Base-by-base conservation (phyloP, 2,329 filamentous ascomycete species). In the Colletotrichum agaves region DNA sequence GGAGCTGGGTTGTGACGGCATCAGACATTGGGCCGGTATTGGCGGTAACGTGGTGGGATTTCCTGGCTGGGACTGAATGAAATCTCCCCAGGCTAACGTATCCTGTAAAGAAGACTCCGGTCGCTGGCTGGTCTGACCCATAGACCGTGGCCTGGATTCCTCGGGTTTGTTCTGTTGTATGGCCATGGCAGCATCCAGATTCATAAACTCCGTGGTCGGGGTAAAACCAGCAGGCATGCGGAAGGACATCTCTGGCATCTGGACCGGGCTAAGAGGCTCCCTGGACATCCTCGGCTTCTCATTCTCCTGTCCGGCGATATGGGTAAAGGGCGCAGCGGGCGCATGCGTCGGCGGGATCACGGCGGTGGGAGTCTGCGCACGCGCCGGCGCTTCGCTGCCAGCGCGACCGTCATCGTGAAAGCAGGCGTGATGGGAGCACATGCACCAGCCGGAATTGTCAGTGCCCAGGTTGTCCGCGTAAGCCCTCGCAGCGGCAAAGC, bases 371-470 rank as follows among this genome's bases (percentile, higher is more conserved):
- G 56, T 50, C 11, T 37, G 35, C 47, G 58, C 41, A 8, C 69
- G 17, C 39, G 67, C 67, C 3, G 73, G 71, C 1, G 67, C 59
- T 64, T 78, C 76, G 56, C 70, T 67, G 64, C 52, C 75, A 69
- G 63, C 76, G 76, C 31, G 73, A 39, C 75, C 76, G 71, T 88
- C 81, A 74, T 88, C 87, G 69, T 89, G 87, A 69, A 82, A 89
- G 75, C 87, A 89, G 60, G 87, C 87, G 75, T 89, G 87, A 71
- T 89, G 87, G 59, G 84, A 85, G 73, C 87, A 89, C 87, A 89
- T 88, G 77, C 87, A 89, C 81, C 83, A 87, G 67, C 79, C 78
- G 31, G 79, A 73, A 72, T 87, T 82, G 60, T 83, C 82, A 43
- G 75, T 67, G 57, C 74, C 75, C 12, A 73, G 72, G 68, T 69